These are phyloP conservation scores for Trypanosoma avium DNA, from an alignment of 208 protist genomes.

Conservation along the genomic window DNA sequence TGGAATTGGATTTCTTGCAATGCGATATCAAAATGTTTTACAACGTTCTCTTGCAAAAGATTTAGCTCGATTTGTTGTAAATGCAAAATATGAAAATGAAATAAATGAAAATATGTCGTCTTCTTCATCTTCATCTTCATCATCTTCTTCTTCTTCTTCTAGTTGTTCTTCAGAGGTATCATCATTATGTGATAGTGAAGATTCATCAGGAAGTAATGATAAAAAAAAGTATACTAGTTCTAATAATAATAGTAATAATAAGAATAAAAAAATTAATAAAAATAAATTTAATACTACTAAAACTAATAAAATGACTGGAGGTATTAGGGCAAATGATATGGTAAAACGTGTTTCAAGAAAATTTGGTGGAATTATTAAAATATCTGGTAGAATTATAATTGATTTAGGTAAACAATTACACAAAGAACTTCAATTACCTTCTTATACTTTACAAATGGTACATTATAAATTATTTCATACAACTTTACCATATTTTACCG, in stretches of 20 bases:
- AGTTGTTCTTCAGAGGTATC: conserved; percentile 1
- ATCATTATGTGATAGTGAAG: not conserved
- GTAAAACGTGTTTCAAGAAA: conserved; percentile 37
- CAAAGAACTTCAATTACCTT: conserved; percentile 56
- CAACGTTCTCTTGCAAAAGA: conserved; percentile 46
- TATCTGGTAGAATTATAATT: conserved; percentile 58
- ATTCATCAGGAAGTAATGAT: not conserved
- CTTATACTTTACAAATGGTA: conserved; percentile 60
- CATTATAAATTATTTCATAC: conserved; percentile 47
- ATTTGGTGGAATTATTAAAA: conserved; percentile 49
- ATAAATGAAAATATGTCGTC: not conserved
- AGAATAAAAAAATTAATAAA: not conserved
- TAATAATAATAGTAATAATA: not conserved
- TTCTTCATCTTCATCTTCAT: not conserved
- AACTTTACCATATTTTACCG: conserved; percentile 65
- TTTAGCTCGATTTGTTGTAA: conserved; percentile 40
- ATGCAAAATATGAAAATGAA: not conserved
- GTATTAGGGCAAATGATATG: not conserved
- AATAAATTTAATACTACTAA: not conserved
- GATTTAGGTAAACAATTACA: conserved; percentile 63
- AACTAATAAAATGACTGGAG: not conserved
- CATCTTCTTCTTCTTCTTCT: not conserved
- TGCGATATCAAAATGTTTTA: conserved; percentile 57
- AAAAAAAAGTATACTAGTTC: not conserved
- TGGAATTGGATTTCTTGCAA: conserved; percentile 56